Evolutionary conservation across 345 rosid genomes (phyloP), one percentile per base, ranked within the genome.

Genomic region (Citrus australasica): DNA sequence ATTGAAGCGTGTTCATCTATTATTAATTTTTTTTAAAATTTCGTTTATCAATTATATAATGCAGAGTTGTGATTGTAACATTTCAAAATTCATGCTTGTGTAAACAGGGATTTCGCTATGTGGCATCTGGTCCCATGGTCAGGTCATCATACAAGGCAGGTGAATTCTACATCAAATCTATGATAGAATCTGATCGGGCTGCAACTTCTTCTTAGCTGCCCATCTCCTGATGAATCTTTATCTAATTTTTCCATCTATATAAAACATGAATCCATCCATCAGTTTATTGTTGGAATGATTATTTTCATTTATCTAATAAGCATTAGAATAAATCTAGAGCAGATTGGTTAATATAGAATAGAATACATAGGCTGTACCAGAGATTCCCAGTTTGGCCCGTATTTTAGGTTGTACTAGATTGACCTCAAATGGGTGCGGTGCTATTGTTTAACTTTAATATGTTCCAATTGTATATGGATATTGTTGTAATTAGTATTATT

Each of bases 91-190:
- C 35, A 33, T 37, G 17, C 32, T 69, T 78, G 83, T 79, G 62
- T 84, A 78, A 38, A 59, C 90, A 94, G 98, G 98, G 99, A 80
- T 97, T 94, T 76, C 94, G 99, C 35, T 96, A 92, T 28, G 98
- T 97, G 64, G 99, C 98, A 77, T 97, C 98, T 62, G 98, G 99
- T 70, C 98, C 98, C 46, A 94, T 94, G 99, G 99, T 97, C 74
- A 89, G 98, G 84, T 97, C 99, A 68, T 97, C 99, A 13, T 97
- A 94, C 90, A 97, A 97, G 88, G 99, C 98, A 1, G 98, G 98
- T 64, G 99, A 97, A 84, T 93, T 89, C 89, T 96, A 94, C 85
- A 96, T 96, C 84, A 96, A 93, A 81, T 94, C 98, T 71, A 96
- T 96, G 99, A 92, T 96, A 66, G 98, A 96, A 66, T 83, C 92